Conservation (phyloP, 805 yeast genomes). For the Sugiyamaella qingdaonensis region DNA sequence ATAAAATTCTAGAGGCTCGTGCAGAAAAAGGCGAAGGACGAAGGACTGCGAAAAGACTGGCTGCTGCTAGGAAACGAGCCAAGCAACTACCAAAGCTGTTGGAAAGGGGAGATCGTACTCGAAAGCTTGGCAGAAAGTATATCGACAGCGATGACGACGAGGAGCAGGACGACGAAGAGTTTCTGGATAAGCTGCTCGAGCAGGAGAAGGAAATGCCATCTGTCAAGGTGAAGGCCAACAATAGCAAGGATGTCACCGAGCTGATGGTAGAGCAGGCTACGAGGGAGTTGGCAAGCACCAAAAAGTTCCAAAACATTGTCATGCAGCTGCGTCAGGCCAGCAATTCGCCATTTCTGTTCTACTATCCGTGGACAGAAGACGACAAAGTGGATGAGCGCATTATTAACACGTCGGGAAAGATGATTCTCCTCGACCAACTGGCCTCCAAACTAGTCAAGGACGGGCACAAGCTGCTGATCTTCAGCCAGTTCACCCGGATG, state of each 20-base stretch:
- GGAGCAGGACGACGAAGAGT: slow-evolving; percentile 31
- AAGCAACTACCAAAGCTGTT: not conserved
- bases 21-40: slow-evolving; percentile 5
- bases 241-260: slow-evolving; percentile 11
- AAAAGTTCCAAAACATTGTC: slow-evolving; percentile 59
- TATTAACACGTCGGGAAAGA: slow-evolving; percentile 62
- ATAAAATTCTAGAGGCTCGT: slow-evolving; percentile 24
- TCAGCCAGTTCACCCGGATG: slow-evolving; percentile 81
- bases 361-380: slow-evolving; percentile 64
- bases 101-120: not conserved
- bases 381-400: slow-evolving; percentile 40
- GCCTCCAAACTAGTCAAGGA: slow-evolving; percentile 44
- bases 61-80: not conserved
- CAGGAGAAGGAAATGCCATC: slow-evolving; percentile 2
- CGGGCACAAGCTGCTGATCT: slow-evolving; percentile 71
- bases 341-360: slow-evolving; percentile 79
- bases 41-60: not conserved
- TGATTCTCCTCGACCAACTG: slow-evolving; percentile 64
- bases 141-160: slow-evolving; percentile 5
- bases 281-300: slow-evolving; percentile 42
- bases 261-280: slow-evolving; percentile 25
- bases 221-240: not conserved
- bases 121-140: not conserved
- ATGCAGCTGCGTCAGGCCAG: slow-evolving; percentile 86
- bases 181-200: slow-evolving; percentile 10